Base-by-base conservation (phyloP, 768 basidiomycete genomes). In the Pholiota microspora region DNA sequence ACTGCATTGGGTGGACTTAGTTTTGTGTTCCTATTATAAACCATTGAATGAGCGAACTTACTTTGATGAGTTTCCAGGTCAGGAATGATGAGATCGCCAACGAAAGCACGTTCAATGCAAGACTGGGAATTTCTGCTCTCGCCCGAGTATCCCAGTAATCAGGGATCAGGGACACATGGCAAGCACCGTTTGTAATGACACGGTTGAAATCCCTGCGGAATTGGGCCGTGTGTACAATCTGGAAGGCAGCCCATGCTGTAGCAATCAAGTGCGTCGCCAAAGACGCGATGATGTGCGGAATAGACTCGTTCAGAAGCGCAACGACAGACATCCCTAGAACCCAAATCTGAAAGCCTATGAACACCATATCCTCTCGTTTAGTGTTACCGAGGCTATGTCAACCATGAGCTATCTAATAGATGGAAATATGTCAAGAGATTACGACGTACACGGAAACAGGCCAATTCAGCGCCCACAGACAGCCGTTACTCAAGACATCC, bases 341-440 rank as follows among this genome's bases (percentile, higher is more conserved):
- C 89, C 90, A 92, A 51, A 89, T 71, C 60, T 92, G 88, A 72
- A 91, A 92, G 5, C 78, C 76, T 35, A 92, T 83, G 68, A 91
- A 91, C 9, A 85, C 79, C 55, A 89, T 70, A 66, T 92, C 90
- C 63, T 91, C 88, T 24, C 89, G 84, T 66, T 88, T 81, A 25
- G 88, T 89, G 64, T 89, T 80, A 49, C 74, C 73, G 49, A 92
- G 76, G 21, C 88, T 91, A 57, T 18, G 58, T 40, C 45, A 23
- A 54, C 40, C 46, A 25, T 54, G 53, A 54, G 46, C 25, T 36
- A 32, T 12, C 7, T 36, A 27, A 28, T 31, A 31, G 7, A 42
- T 23, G 13, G 29, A 29, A 16, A 40, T 15, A 10, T n/a, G n/a
- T n/a, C 9, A 18, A 36, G 44, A 28, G 27, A 29, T 23, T 8